Base-by-base conservation (phyloP, 2,329 filamentous ascomycete genomes). In the Xylariaceae sp. region DNA sequence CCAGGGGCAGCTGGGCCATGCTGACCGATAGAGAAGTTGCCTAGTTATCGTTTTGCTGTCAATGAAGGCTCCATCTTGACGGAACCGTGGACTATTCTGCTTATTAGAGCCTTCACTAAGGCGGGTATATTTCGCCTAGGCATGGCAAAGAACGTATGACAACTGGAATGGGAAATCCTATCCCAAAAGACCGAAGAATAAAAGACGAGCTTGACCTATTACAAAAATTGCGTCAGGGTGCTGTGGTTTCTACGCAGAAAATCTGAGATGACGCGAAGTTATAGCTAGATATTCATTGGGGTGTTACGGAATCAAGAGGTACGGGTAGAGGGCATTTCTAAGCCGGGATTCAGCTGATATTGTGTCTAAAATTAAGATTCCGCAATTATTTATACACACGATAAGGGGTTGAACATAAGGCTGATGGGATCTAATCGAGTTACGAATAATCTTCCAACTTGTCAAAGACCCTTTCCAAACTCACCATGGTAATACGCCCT, bases 31-130 rank as follows among this genome's bases (percentile, higher is more conserved):
- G 65, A 70, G 6, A 66, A 72, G 31, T 67, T 76, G 28, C 63
- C 69, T 19, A 77, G 79, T 19, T 81, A 83, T 51, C 82, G 85
- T 65, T 79, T 79, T 53, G 81, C 82, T 0, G 74, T 84, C 21
- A 81, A 78, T 37, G 76, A 83, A 56, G 82, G 80, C 2, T 79
- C 83, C 1, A 73, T 87, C n/a, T 66, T 87, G 53, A 84, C 82
- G 0, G 83, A 86, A 61, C 84, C 84, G 2, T 86, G 83, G 83
- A 84, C 82, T 1, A 78, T 79, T 9, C 17, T 53, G n/a, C 36
- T 53, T n/a, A 47, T 84, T 39, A 74, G 81, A 23, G 78, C 78
- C 0, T 85, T 85, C 56, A 75, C 79, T 21, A 81, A 78, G 64
- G 79, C 81, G 0, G 77, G 71, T 2, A 65, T 73, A 4, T 54